These are phyloP conservation scores for Globisporangium camurandrum DNA, from an alignment of 352 stramenopile genomes.

Conservation along the genomic window DNA sequence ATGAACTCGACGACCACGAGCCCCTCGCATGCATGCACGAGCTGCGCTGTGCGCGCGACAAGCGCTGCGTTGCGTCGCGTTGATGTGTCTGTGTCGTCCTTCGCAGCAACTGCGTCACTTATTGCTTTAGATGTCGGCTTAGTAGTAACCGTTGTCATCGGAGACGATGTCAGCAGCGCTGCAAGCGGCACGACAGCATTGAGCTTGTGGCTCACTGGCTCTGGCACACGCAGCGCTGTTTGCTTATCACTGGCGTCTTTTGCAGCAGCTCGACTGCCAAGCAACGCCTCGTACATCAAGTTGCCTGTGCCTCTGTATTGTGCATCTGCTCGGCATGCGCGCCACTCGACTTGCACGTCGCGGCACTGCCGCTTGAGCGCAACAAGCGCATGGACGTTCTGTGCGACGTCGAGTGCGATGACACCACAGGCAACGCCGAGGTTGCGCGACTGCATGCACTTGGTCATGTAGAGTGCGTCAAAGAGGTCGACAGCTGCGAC, in stretches of 20 bases:
- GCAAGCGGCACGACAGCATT: not conserved
- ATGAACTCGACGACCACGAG: slow-evolving; percentile 23
- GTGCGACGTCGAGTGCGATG: slow-evolving; percentile 1
- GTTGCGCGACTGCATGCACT: slow-evolving; percentile 16
- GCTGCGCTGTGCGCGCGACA: not conserved
- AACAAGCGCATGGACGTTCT: slow-evolving; percentile 2
- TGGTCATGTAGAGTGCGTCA: slow-evolving; percentile 11
- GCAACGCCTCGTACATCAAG: not conserved
- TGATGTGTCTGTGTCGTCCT: not conserved
- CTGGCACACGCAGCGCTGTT: not conserved
- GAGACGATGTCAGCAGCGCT: not conserved
- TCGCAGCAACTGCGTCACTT: not conserved
- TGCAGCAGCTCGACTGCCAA: not conserved
- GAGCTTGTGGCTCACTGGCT: not conserved
- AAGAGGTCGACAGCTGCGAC: slow-evolving; percentile 6
- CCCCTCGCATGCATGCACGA: slow-evolving; percentile 1
- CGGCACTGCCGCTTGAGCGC: not conserved
- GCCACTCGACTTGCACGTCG: not conserved
- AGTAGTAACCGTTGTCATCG: too few relatives aligned
- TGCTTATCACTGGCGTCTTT: not conserved
- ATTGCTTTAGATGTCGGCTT: not conserved
- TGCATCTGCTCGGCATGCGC: not conserved
- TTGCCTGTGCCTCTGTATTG: not conserved
- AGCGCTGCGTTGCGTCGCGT: not conserved
- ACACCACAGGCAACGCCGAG: slow-evolving; percentile 13